Base-by-base conservation (phyloP, 2,329 filamentous ascomycete genomes). In the Microcyclospora pomicola region DNA sequence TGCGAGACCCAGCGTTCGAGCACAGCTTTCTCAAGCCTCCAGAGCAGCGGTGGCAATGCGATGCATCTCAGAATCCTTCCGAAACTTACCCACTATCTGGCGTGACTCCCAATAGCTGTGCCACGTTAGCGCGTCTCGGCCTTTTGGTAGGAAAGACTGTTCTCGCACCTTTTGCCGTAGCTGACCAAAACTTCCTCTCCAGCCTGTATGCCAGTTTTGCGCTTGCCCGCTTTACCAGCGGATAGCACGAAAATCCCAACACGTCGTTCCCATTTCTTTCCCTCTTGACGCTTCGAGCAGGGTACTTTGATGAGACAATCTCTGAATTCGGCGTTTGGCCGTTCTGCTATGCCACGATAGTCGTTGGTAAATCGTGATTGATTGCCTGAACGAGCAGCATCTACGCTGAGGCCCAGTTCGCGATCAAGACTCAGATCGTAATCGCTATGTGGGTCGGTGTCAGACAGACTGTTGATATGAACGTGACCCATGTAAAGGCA, bases 341-440 rank as follows among this genome's bases (percentile, higher is more conserved):
- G 39, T 28, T 57, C 56, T 2, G 58, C 53, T 7, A 72, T 58
- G 13, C 68, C 65, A 39, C 68, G 61, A 49, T 71, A 72, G 49
- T 72, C 69, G 44, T 72, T 72, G 42, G 68, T 62, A 45, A 68
- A 71, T 32, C 69, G 57, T 4, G 65, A 62, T 46, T 72, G 68
- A 44, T 72, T 72, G 19, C 68, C 69, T 44, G 61, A 61, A 2
- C 49, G 53, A 1, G 60, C 59, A 3, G 66, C 68, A 46, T 72
- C 69, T 9, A 71, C 60, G 13, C 63, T 62, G 9, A 72, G 50
- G 9, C 58, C 64, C 6, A 65, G 46, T 3, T 71, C 66, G 15
- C 66, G 59, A 49, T 71, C 67, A 11, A 72, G 54, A 15, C 58
- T 65, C 5, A 72, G 55, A 45, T 72, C 69, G 51, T 72, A 72